Evolutionary conservation across 148 eudicot species (phyloP).

Genomic region (Salicornia ramosissima): DNA sequence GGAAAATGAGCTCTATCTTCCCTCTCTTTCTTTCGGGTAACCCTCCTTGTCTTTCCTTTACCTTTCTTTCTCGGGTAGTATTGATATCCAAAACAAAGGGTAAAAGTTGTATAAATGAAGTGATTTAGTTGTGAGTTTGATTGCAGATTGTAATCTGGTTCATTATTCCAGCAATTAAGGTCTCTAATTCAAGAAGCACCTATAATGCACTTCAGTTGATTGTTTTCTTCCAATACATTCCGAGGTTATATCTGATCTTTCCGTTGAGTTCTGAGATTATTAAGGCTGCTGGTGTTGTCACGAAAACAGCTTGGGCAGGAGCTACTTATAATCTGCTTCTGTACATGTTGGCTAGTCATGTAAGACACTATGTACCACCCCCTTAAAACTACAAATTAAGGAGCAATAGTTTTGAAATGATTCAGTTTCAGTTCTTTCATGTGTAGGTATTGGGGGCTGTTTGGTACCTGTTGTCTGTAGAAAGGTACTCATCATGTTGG

Average conservation of each 20-base stretch:
- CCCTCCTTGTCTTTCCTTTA: no score
- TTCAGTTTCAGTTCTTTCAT: background rate
- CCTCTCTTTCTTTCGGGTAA: no score
- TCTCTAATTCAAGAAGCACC: constrained; percentile 47
- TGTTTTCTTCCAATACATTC: constrained; percentile 55
- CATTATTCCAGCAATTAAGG: constrained; percentile 55
- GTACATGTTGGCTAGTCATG: constrained; percentile 75
- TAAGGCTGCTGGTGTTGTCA: constrained; percentile 64
- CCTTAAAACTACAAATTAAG: no score
- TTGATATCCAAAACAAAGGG: no score
- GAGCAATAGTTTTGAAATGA: background rate
- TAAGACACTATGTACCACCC: constrained; percentile 22
- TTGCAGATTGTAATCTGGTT: constrained; percentile 70
- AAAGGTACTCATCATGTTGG: constrained; percentile 63
- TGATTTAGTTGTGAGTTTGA: background rate
- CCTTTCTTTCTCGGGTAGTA: no score
- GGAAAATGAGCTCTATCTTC: no score
- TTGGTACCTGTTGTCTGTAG: constrained; percentile 63
- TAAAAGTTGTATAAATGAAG: no score
- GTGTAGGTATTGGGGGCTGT: constrained; percentile 59
- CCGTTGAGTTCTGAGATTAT: constrained; percentile 53
- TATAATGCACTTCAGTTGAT: constrained; percentile 53
- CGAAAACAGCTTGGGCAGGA: constrained; percentile 75
- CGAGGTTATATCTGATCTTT: constrained; percentile 53
- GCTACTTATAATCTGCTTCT: constrained; percentile 65